These are phyloP conservation scores for Microthyrium microscopicum DNA, from an alignment of 2,329 filamentous ascomycete genomes.

Conservation along the genomic window DNA sequence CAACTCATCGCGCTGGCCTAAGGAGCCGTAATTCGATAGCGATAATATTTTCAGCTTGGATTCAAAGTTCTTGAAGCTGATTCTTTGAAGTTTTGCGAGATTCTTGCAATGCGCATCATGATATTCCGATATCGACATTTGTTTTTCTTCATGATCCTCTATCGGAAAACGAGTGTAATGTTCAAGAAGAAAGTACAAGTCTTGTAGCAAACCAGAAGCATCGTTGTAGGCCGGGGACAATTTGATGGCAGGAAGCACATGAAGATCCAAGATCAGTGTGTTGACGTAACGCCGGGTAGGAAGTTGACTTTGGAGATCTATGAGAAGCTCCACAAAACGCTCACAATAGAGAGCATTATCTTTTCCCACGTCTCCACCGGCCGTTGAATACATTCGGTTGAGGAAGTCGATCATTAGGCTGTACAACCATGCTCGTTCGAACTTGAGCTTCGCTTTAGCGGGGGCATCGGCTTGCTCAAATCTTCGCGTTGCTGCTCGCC, in stretches of 20 bases:
- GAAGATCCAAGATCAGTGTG: conserved; percentile 68
- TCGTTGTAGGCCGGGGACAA: conserved; percentile 65
- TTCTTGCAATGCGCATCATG: conserved; percentile 65
- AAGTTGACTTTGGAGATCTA: conserved; percentile 81
- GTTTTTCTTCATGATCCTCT: conserved; percentile 73
- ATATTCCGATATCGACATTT: conserved; percentile 53
- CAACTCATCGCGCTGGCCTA: conserved; percentile 66
- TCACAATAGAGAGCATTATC: conserved; percentile 70
- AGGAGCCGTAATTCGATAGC: conserved; percentile 78
- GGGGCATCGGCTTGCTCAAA: conserved; percentile 74
- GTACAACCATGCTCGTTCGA: conserved; percentile 89
- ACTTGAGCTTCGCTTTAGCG: conserved; percentile 62
- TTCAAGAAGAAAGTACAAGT: conserved; percentile 61
- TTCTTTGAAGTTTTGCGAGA: conserved; percentile 64
- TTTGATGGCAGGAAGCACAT: conserved; percentile 59
- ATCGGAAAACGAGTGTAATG: conserved; percentile 84
- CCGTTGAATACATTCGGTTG: conserved; percentile 45
- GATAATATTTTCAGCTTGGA: conserved; percentile 83
- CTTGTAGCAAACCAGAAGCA: conserved; percentile 61
- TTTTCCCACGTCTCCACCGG: conserved; percentile 22
- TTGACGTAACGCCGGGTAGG: conserved; percentile 92
- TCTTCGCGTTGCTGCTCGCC: conserved; percentile 72
- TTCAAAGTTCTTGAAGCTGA: conserved; percentile 66
- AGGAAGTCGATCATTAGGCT: conserved; percentile 73
- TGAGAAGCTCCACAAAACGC: conserved; percentile 78